Evolutionary conservation across 495 filamentous ascomycete species (phyloP).

Genomic region (Eremomyces bilateralis): DNA sequence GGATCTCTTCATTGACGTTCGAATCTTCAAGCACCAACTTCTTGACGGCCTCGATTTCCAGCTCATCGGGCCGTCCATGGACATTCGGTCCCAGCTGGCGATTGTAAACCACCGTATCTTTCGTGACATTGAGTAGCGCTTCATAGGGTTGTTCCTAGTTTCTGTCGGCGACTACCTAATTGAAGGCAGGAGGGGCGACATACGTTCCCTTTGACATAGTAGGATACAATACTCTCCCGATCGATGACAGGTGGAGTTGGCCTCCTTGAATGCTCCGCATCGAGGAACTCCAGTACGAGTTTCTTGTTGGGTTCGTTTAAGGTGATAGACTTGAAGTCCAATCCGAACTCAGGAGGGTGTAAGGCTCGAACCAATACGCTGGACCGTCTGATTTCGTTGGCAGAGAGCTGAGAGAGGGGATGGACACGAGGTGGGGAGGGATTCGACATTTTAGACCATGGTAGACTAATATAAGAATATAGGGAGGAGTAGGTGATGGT

Average conservation of each 20-base stretch:
- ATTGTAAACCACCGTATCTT: neutral
- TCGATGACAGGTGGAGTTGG: constrained; percentile 4
- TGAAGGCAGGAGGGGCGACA: constrained; percentile 4
- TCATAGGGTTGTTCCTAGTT: constrained; percentile 2
- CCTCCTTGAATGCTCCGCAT: constrained; percentile 7
- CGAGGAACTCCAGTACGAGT: constrained; percentile 6
- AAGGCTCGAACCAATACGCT: too few relatives aligned
- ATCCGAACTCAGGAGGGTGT: too few relatives aligned
- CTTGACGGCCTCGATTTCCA: constrained; percentile 1
- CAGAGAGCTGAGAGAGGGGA: too few relatives aligned
- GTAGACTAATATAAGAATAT: too few relatives aligned
- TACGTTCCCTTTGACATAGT: constrained; percentile 4
- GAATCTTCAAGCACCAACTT: constrained; percentile 4
- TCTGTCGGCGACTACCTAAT: constrained; percentile 1
- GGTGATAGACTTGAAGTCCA: constrained; percentile 9
- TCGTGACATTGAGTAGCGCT: neutral
- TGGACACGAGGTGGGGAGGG: too few relatives aligned
- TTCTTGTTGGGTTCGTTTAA: constrained; percentile 9
- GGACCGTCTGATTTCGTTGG: too few relatives aligned
- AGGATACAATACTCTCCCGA: constrained; percentile 5
- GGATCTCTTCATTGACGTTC: constrained; percentile 5
- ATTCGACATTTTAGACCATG: too few relatives aligned
- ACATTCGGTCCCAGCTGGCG: too few relatives aligned
- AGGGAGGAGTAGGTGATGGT: too few relatives aligned
- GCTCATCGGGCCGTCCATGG: too few relatives aligned